A percentile compares a stretch with the other conserved stretches of the same genome.
Conservation (phyloP, 805 yeast genomes). For the Clavispora phyllophila region DNA sequence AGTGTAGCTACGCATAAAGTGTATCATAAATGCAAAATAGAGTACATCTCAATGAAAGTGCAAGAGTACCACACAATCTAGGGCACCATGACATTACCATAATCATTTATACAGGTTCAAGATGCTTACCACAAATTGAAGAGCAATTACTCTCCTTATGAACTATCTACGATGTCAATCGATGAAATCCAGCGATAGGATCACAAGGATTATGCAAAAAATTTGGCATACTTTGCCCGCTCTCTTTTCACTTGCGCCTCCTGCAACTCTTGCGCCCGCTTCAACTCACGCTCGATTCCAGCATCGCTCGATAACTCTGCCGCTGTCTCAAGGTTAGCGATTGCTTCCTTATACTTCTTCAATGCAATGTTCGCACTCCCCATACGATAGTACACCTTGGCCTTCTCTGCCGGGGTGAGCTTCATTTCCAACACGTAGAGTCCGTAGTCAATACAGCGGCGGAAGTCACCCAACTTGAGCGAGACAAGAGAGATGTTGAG, state of each 20-base stretch:
- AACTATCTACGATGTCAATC: too few species aligned
- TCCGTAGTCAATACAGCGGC: slow-evolving; percentile 50
- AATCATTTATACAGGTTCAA: too few species aligned
- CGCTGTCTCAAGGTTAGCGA: slow-evolving; percentile 43
- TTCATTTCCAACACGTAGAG: slow-evolving; percentile 52
- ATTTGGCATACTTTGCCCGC: slow-evolving; percentile 55
- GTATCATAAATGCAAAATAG: too few species aligned
- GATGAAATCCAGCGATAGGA: too few species aligned
- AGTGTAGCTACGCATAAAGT: too few species aligned
- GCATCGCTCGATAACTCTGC: slow-evolving; percentile 40
- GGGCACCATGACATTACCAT: too few species aligned
- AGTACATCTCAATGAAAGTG: too few species aligned
- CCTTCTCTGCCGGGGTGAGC: slow-evolving; percentile 36
- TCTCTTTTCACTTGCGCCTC: slow-evolving; percentile 45
- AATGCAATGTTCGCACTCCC: slow-evolving; percentile 41
- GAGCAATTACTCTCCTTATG: too few species aligned
- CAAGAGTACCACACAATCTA: too few species aligned
- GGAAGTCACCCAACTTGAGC: slow-evolving; percentile 45
- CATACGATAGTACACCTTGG: slow-evolving; percentile 56
- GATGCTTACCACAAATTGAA: too few species aligned
- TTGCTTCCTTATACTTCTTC: slow-evolving; percentile 47
- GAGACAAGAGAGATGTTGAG: slow-evolving; percentile 56
- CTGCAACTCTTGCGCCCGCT: slow-evolving; percentile 34
- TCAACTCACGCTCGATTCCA: slow-evolving; percentile 42
- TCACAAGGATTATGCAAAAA: slow-evolving; percentile 47